Base-by-base conservation (phyloP, 306 rosid species). In the Lagenaria siceraria region DNA sequence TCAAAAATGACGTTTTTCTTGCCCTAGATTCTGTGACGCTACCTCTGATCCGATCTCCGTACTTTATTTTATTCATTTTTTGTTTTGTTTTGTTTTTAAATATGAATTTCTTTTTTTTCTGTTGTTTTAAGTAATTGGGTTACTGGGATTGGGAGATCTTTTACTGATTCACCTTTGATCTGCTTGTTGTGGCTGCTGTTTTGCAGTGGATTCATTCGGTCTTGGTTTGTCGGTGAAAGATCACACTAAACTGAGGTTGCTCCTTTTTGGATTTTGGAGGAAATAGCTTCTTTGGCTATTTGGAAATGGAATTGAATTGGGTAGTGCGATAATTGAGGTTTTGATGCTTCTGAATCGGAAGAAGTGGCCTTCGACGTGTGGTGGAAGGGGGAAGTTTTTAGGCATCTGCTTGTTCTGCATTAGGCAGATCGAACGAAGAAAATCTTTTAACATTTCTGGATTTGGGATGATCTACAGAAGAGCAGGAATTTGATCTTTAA, bases 1-100 rank as follows among this genome's bases (percentile, higher is more conserved):
- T 61, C 5, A 59, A 75, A 76, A 59, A 77, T 29, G 84, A 60
- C 82, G 80, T 76, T 83, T 78, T 74, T 73, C 60, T 75, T 81
- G 77, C 90, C 88, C 84, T 81, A 80, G 89, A 81, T 83, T 87
- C 77, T 58, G 75, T 66, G 80, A 62, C 58, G 74, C 76, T 72
- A 18, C 49, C 78, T 80, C 85, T 80, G 97, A 88, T 90, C 95
- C 55, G 89, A 86, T 90, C 85, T 86, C 62, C 61, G 40, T 40
- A 64, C 77, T n/a, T 55, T 73, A 19, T 49, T 73, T 49, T 49
- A 27, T 6, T 79, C 51, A 18, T 62, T 31, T 17, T 43, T 62
- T 62, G 72, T 36, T 19, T 8, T 19, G 19, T 13, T 51, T 51
- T 1, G 8, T 51, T 18, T 17, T 5, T 5, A 38, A 29, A 31